A percentile compares a stretch with the other conserved stretches of the same genome.
Conservation (phyloP, 1,139 yeast genomes). For the Nakaseomyces bracarensis region DNA sequence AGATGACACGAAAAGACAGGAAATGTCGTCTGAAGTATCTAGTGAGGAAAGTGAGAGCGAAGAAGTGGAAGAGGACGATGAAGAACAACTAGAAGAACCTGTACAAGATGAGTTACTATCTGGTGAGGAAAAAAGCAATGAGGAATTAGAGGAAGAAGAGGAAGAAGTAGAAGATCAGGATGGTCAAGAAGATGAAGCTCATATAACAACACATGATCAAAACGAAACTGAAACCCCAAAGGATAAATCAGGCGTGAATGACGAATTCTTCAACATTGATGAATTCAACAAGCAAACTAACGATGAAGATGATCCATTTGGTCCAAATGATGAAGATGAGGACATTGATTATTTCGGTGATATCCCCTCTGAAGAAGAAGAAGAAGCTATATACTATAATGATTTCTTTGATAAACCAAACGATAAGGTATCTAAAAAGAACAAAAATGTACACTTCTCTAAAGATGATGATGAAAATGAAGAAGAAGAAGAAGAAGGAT, state of each 20-base stretch:
- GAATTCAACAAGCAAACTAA: constrained; percentile 76
- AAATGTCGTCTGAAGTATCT: constrained; percentile 9
- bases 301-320: constrained; percentile 50
- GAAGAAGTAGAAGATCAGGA: constrained; percentile 11
- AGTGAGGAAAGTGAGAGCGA: constrained; percentile 25
- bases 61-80: constrained; percentile 25
- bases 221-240: constrained; percentile 16
- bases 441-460: constrained; percentile 10
- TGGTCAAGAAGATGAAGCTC: constrained; percentile 17
- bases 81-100: constrained; percentile 22
- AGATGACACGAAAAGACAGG: constrained; percentile 17
- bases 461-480: constrained; percentile 20
- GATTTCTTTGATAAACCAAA: constrained; percentile 61
- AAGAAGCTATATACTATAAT: constrained; percentile 62
- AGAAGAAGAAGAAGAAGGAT: constrained; percentile 33
- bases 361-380: constrained; percentile 51
- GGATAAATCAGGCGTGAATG: constrained; percentile 58
- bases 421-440: constrained; percentile 15
- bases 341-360: constrained; percentile 62
- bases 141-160: constrained; percentile 23
- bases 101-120: constrained; percentile 29
- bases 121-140: constrained; percentile 20
- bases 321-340: constrained; percentile 40
- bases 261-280: constrained; percentile 77
- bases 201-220: constrained; percentile 19